Evolutionary conservation across 192 early-diverging fungal genomes (phyloP), one percentile per base, ranked within the genome.

Genomic region (Chytriomyces hyalinus): DNA sequence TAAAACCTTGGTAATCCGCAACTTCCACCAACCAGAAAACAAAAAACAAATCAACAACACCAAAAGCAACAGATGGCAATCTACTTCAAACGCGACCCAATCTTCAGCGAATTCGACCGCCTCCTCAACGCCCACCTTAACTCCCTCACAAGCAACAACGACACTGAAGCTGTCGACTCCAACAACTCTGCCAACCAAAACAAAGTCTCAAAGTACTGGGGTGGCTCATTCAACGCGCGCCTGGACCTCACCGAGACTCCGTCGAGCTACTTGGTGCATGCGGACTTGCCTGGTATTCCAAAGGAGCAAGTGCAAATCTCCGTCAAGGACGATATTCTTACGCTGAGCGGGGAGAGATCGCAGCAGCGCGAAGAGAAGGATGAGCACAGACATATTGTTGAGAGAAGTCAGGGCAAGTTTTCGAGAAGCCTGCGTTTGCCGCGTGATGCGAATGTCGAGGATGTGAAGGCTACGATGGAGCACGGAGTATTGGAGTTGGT

Each of bases 391-490:
- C 82, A 84, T 72, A 48, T 84, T 43, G 49, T 74, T 45, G 84
- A 86, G 72, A 62, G 84, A 22, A 78, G 69, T 10, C 80, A 71
- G 59, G 84, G 84, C 65, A 48, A 65, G 65, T 86, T 86, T 76
- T 26, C 24, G 9, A 66, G 84, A 11, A 47, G 61, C 20, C 6
- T 86, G 36, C 62, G 80, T 10, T 49, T 84, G 44, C 84, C 84
- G 60, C 36, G 47, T n/a, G 80, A 85, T 62, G 83, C 77, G 10
- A 53, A 86, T 17, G 46, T 78, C 13, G 83, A 85, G 13, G 65
- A 80, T 3, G 64, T 65, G 43, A 48, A 46, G 9, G 83, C 84
- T 10, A 49, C 17, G 43, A 80, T 86, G 71, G 73, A 84, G 13
- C 67, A 86, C 59, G 84, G 84, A 44, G 84, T 86, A 0, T 68